Percentiles rank a stretch among this genome's conserved stretches.
These are phyloP conservation scores for Elaeis guineensis DNA, from an alignment of 176 grass and related monocot species.

Conservation along the genomic window DNA sequence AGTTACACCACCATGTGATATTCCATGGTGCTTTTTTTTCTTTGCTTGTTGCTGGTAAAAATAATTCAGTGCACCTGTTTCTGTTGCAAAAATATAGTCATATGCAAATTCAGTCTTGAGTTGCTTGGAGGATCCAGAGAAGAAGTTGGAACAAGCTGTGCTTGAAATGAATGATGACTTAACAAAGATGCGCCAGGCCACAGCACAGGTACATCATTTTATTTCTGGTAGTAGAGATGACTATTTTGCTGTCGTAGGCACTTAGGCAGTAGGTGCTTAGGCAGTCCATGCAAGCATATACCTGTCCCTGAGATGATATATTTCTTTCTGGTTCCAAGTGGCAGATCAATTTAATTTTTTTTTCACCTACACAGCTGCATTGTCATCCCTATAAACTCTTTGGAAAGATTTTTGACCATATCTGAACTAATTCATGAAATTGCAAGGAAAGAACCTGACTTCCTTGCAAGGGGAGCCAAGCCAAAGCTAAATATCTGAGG, in stretches of 20 bases:
- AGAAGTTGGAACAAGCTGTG: slow-evolving; percentile 96
- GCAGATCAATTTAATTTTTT: too few relatives aligned
- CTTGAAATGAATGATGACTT: slow-evolving; percentile 98
- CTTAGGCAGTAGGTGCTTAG: too few relatives aligned
- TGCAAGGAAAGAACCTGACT: too few relatives aligned
- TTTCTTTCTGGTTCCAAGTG: too few relatives aligned
- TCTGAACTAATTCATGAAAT: too few relatives aligned
- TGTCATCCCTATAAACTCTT: too few relatives aligned
- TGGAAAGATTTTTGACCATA: too few relatives aligned
- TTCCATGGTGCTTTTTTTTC: not conserved
- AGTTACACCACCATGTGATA: not conserved
- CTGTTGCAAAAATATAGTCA: slow-evolving; percentile 46
- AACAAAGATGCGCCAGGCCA: slow-evolving; percentile 97
- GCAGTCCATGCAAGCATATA: too few relatives aligned
- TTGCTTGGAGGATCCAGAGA: slow-evolving; percentile 94
- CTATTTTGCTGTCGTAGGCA: not conserved
- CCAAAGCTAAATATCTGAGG: too few relatives aligned
- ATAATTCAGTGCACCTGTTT: slow-evolving; percentile 10
- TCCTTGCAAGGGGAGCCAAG: too few relatives aligned
- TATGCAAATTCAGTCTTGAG: slow-evolving; percentile 86
- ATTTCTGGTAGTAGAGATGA: not conserved
- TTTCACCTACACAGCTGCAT: too few relatives aligned
- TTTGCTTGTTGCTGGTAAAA: not conserved
- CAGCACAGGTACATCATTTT: slow-evolving; percentile 66
- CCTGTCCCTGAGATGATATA: too few relatives aligned